Evolutionary conservation across 495 filamentous ascomycete genomes (phyloP), one percentile per base, ranked within the genome.

Genomic region (Hypoxylon rickii): DNA sequence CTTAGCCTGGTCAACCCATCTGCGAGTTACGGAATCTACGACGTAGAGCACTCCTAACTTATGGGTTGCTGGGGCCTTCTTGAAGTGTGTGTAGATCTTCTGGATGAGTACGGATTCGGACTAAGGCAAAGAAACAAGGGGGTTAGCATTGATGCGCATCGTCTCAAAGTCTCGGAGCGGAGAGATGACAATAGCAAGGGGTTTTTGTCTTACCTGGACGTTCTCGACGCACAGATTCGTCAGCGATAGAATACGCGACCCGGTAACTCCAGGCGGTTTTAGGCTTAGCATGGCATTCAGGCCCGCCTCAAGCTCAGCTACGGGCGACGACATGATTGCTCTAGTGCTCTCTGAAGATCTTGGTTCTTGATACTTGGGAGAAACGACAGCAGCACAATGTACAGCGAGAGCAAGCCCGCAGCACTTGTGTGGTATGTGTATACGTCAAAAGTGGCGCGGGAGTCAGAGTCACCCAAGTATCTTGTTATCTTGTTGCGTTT

Each of bases 1-100:
- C 73, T 90, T 92, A 58, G 94, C 95, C 71, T 89, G 87, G 72
- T 98, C 92, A 83, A 96, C 84, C 92, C 95, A 98, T 76, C 92
- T 90, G 75, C 94, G 89, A 71, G 91, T 92, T 86, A 98, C 92
- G 82, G 92, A 96, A 83, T 98, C 95, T 95, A 98, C 90, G 78
- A 97, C 92, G 86, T 98, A 98, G 78, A 98, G 86, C 68, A 97
- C 92, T 73, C 94, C 94, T 78, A 98, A 80, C 78, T 98, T 98
- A 83, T 97, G 92, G 69, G 92, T 93, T 65, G 83, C 83, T 39
- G 92, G 92, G 58, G 92, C 86, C 77, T 92, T 96, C 74, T 95
- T 96, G 86, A 97, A 96, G 66, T 96, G 92, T 31, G 90, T 92
- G 78, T 88, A 96, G 66, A 98, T 86, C 68, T 96, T 97, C 68